Evolutionary conservation across 805 yeast genomes (phyloP), one percentile per base, ranked within the genome.

Genomic region (Starmerella potacharoeniae): DNA sequence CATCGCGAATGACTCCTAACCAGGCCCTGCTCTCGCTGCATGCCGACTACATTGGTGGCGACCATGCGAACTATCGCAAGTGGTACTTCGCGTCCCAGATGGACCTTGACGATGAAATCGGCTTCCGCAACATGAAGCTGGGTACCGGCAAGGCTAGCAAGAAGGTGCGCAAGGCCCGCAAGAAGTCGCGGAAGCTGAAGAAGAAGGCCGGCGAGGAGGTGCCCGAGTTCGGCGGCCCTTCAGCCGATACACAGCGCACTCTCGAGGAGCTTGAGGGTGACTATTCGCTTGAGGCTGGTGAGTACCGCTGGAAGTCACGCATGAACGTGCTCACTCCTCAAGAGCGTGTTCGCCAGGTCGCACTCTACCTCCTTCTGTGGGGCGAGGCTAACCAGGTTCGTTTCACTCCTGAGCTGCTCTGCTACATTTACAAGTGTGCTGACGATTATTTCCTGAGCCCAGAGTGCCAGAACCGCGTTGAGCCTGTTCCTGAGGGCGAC

Each of bases 391-490:
- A 82, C 66, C 84, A 81, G 66, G 95, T 91, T 56, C 85, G 99
- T 73, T 93, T 93, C 75, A 84, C 93, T 55, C 77, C 86, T 28
- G 97, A 89, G 76, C 78, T 85, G 73, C 74, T 93, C 60, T 87
- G 96, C 79, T 93, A 86, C 78, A 83, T 93, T 67, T 95, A 82
- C 80, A 91, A 95, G 76, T 86, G 95, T 71, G 96, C 97, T 56
- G 78, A 78, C 62, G 98, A 93, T 72, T 90, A 93, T 73, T 77
- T 88, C 68, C 73, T 79, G 59, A 86, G 96, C 54, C 95, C 95
- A 53, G 82, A 85, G 66, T 89, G 97, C 73, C 95, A 86, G 75
- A 89, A 86, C 71, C 82, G 71, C 69, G 62, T 65, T 63, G 69
- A 70, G 65, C 69, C 68, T 13, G 68, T 68, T 31, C 72, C 72